phyloP scores from a whole-genome alignment of 1,284 basidiomycete species.

The Ganoderma resinaceum region DNA sequence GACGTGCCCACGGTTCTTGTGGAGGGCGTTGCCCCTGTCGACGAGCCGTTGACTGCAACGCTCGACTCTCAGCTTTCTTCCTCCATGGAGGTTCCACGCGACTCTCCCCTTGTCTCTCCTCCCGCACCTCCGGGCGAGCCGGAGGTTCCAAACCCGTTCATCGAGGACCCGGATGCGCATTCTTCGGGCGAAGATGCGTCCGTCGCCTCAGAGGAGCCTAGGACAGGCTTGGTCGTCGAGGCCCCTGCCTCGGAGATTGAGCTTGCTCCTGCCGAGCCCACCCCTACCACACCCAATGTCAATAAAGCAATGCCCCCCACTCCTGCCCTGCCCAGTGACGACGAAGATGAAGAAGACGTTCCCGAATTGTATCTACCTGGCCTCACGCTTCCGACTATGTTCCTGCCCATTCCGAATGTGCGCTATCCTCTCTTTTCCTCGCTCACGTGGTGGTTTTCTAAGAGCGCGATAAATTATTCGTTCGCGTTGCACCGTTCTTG shows the following conservation, averaged over 20 bases:
- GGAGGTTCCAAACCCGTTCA: slow-evolving; percentile 63
- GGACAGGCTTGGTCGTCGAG: slow-evolving; percentile 12
- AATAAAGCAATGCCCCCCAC: slow-evolving; percentile 50
- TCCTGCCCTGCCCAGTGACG: slow-evolving; percentile 37
- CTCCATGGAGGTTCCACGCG: slow-evolving; percentile 19
- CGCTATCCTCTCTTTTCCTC: slow-evolving; percentile 50
- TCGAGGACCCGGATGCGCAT: slow-evolving; percentile 38
- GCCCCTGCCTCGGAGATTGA: slow-evolving; percentile 36
- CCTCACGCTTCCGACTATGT: slow-evolving; percentile 75
- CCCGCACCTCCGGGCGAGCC: slow-evolving; percentile 43
- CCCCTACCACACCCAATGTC: slow-evolving; percentile 26
- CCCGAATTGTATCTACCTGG: slow-evolving; percentile 63
- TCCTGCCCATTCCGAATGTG: slow-evolving; percentile 85
- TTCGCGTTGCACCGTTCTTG: slow-evolving; percentile 16
- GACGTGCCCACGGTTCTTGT: neutral
- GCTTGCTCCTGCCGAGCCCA: slow-evolving; percentile 31
- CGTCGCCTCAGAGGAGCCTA: slow-evolving; percentile 17
- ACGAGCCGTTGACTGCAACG: slow-evolving; percentile 19
- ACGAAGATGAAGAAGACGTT: slow-evolving; percentile 53
- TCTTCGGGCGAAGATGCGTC: slow-evolving; percentile 34
- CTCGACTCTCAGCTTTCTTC: slow-evolving; percentile 26
- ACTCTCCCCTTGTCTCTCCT: slow-evolving; percentile 24
- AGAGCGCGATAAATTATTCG: slow-evolving; percentile 39
- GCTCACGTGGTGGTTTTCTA: slow-evolving; percentile 67
- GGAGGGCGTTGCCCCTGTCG: neutral